Conservation (phyloP, 2,329 filamentous ascomycete genomes). For the Epichloe festucae region DNA sequence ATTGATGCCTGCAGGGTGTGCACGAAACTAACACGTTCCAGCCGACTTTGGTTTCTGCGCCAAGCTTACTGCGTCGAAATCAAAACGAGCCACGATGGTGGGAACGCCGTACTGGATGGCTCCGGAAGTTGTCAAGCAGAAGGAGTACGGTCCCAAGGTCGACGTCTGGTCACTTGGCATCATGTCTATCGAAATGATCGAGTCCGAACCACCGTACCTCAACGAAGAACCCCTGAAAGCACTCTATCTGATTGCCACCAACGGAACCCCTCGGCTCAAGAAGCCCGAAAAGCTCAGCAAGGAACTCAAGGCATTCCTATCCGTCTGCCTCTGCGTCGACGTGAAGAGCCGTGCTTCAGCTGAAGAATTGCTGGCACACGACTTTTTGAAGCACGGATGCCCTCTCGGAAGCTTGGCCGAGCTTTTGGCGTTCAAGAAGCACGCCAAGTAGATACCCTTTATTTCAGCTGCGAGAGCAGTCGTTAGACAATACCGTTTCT, state of each 20-base stretch:
- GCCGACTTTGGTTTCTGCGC: slow-evolving; percentile 99
- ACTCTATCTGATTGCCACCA: slow-evolving; percentile 92
- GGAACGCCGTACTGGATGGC: slow-evolving; percentile 99
- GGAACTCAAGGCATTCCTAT: slow-evolving; percentile 94
- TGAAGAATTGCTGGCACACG: slow-evolving; percentile 76
- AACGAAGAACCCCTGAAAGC: slow-evolving; percentile 98
- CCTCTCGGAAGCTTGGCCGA: slow-evolving; percentile 71
- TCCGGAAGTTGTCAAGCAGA: slow-evolving; percentile 97
- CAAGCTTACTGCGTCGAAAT: slow-evolving; percentile 93
- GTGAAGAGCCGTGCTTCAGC: slow-evolving; percentile 90
- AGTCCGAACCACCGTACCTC: slow-evolving; percentile 92
- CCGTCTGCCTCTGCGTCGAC: slow-evolving; percentile 91
- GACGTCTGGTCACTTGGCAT: slow-evolving; percentile 98
- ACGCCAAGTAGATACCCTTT: slow-evolving; percentile 39
- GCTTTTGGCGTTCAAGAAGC: slow-evolving; percentile 75
- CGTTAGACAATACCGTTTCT: neutral
- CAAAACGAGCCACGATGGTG: slow-evolving; percentile 97
- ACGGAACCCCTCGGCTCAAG: slow-evolving; percentile 92
- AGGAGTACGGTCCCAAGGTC: slow-evolving; percentile 96
- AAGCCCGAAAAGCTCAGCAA: slow-evolving; percentile 97
- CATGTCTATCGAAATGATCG: slow-evolving; percentile 99
- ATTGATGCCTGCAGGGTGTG: neutral
- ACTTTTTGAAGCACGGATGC: slow-evolving; percentile 90
- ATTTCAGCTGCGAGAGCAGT: neutral
- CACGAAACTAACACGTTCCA: slow-evolving; percentile 28